Evolutionary conservation across 1,139 yeast species (phyloP).

Genomic region (Geotrichum fermentans): DNA sequence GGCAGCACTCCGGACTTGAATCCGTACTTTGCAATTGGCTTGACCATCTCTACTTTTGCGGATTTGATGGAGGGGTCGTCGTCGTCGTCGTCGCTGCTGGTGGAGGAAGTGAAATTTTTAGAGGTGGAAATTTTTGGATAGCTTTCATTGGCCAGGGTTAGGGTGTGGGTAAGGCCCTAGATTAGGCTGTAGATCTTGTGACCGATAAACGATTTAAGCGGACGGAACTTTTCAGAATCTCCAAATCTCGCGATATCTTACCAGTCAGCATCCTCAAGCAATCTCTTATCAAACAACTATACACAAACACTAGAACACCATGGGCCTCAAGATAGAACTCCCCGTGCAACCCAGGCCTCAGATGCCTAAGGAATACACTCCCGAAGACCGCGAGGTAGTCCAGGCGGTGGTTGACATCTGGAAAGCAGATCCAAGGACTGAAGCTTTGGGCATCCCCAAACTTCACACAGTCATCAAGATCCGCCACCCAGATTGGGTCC

Average conservation of each 20-base stretch:
- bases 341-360: background rate
- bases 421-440: slow-evolving; percentile 60
- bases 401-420: slow-evolving; percentile 59
- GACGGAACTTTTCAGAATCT: too few species aligned
- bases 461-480: slow-evolving; percentile 45
- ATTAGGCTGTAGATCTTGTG: too few species aligned
- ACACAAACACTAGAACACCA: too few species aligned
- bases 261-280: too few species aligned
- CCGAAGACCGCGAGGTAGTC: slow-evolving; percentile 62
- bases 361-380: slow-evolving; percentile 32
- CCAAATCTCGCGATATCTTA: too few species aligned
- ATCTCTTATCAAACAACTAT: too few species aligned
- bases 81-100: background rate
- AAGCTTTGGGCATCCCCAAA: slow-evolving; percentile 52
- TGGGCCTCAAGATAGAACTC: slow-evolving; percentile 6
- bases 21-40: slow-evolving; percentile 45
- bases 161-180: slow-evolving; percentile 8
- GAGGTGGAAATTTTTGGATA: too few species aligned
- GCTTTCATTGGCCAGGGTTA: slow-evolving; percentile 15
- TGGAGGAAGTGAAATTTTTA: slow-evolving; percentile 10
- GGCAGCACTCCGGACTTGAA: slow-evolving; percentile 80
- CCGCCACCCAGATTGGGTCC: slow-evolving; percentile 15
- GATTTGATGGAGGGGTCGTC: background rate
- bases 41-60: slow-evolving; percentile 38
- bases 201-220: too few species aligned